These are phyloP conservation scores for Lactarius tabidus DNA, from an alignment of 768 basidiomycete genomes.

Conservation along the genomic window DNA sequence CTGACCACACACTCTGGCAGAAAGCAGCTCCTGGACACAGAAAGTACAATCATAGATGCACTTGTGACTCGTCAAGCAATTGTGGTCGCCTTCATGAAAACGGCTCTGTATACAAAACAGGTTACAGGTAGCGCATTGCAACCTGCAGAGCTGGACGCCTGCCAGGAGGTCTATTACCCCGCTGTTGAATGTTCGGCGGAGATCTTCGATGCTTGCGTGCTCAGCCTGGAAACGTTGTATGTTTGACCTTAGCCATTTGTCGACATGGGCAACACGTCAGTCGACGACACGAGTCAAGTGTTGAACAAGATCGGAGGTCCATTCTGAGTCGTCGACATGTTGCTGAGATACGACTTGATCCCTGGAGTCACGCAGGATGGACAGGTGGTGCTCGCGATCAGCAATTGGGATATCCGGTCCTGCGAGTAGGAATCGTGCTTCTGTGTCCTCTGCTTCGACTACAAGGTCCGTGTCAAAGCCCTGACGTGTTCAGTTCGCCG, in stretches of 20 bases:
- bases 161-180: slow-evolving; percentile 42
- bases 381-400: slow-evolving; percentile 29
- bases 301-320: slow-evolving; percentile 37
- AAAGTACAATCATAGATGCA: slow-evolving; percentile 46
- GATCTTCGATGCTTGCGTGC: slow-evolving; percentile 42
- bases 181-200: slow-evolving; percentile 43
- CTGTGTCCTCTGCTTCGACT: slow-evolving; percentile 32
- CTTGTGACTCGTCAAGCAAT: slow-evolving; percentile 47
- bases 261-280: slow-evolving; percentile 44
- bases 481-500: slow-evolving; percentile 29
- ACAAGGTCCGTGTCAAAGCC: slow-evolving; percentile 47
- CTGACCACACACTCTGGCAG: slow-evolving; percentile 39
- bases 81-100: slow-evolving; percentile 44
- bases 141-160: slow-evolving; percentile 46
- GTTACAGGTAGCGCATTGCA: slow-evolving; percentile 45
- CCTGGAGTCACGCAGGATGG: slow-evolving; percentile 32
- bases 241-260: slow-evolving; percentile 49
- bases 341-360: slow-evolving; percentile 33
- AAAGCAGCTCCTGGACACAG: slow-evolving; percentile 32
- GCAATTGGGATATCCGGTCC: slow-evolving; percentile 21
- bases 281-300: slow-evolving; percentile 41
- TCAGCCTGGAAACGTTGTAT: slow-evolving; percentile 41
- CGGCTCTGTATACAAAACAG: slow-evolving; percentile 46
- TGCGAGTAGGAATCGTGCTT: slow-evolving; percentile 34
- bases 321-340: slow-evolving; percentile 38